These are phyloP conservation scores for Diaporthe aspalathi DNA, from an alignment of 2,329 filamentous ascomycete genomes.

Conservation along the genomic window DNA sequence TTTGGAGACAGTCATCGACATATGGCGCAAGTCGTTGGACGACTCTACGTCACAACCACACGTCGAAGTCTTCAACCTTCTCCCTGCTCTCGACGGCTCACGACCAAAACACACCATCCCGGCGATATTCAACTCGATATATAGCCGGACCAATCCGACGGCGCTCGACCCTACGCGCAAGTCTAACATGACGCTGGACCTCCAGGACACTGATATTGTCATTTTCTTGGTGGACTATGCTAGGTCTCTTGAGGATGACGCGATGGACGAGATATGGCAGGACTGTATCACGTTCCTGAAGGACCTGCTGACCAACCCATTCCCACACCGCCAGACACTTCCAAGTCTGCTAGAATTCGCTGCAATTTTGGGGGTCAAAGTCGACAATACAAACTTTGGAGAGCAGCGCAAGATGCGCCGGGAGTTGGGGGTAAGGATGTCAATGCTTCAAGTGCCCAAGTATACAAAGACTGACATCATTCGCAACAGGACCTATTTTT, in stretches of 20 bases:
- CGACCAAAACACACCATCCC: conserved; percentile 92
- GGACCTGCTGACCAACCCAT: conserved; percentile 91
- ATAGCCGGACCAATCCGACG: conserved; percentile 88
- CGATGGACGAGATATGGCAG: conserved; percentile 97
- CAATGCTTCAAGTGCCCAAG: background rate
- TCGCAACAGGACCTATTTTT: conserved; percentile 83
- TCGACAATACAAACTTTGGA: conserved; percentile 97
- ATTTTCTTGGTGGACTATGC: conserved; percentile 93
- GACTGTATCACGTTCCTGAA: conserved; percentile 92
- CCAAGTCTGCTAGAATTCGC: conserved; percentile 89
- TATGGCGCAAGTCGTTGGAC: conserved; percentile 74
- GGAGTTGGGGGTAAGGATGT: conserved; percentile 79
- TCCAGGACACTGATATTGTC: conserved; percentile 86
- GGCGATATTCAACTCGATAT: conserved; percentile 94
- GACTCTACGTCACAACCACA: conserved; percentile 61
- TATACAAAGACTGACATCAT: background rate
- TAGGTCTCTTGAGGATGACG: conserved; percentile 90
- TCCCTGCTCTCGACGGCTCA: conserved; percentile 92
- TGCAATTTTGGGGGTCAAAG: conserved; percentile 90
- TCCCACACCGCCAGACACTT: conserved; percentile 92
- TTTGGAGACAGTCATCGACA: conserved; percentile 87
- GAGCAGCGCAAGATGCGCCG: conserved; percentile 92
- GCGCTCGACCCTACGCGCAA: conserved; percentile 83
- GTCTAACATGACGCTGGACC: conserved; percentile 87
- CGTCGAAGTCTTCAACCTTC: conserved; percentile 80